Conservation (phyloP, 2,329 filamentous ascomycete species). For the Sphaerostilbella broomeana region DNA sequence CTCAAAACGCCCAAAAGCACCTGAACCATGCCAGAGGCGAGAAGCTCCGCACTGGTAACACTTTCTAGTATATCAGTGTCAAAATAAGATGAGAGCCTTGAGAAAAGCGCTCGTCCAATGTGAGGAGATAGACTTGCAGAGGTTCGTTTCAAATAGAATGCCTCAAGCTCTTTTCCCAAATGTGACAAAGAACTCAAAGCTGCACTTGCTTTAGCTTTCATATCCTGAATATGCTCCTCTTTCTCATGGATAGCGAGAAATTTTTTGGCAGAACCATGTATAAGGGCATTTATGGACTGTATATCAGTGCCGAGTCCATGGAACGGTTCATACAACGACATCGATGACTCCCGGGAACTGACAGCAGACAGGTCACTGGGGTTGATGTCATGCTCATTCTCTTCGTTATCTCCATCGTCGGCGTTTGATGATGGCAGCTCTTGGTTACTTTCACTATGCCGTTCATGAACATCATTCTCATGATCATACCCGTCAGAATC, state of each 20-base stretch:
- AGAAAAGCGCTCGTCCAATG: slow-evolving; percentile 62
- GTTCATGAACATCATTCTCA: slow-evolving; percentile 25
- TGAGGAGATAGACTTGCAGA: slow-evolving; percentile 38
- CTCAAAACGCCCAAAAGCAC: slow-evolving; percentile 78
- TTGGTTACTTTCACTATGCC: slow-evolving; percentile 35
- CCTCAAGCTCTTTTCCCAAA: slow-evolving; percentile 65
- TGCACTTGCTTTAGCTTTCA: slow-evolving; percentile 71
- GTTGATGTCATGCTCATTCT: slow-evolving; percentile 45
- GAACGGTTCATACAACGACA: slow-evolving; percentile 53
- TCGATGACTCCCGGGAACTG: slow-evolving; percentile 60
- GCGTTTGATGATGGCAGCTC: no score
- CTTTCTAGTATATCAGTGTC: slow-evolving; percentile 83
- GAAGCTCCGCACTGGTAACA: slow-evolving; percentile 89
- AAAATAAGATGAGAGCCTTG: slow-evolving; percentile 73
- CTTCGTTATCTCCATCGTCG: slow-evolving; percentile 44
- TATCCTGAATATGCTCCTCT: slow-evolving; percentile 60
- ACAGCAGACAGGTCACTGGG: slow-evolving; percentile 57
- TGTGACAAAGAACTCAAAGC: slow-evolving; percentile 68
- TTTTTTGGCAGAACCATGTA: slow-evolving; percentile 68
- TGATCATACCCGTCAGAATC: slow-evolving; percentile 24
- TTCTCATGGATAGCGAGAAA: slow-evolving; percentile 81
- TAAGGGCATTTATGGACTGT: slow-evolving; percentile 56
- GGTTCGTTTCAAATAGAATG: slow-evolving; percentile 57
- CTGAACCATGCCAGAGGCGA: slow-evolving; percentile 84
- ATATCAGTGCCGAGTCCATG: slow-evolving; percentile 41